A percentile compares a stretch with the other conserved stretches of the same genome.
These are phyloP conservation scores for Geoglossum cookeanum DNA, from an alignment of 2,329 filamentous ascomycete genomes.

Conservation along the genomic window DNA sequence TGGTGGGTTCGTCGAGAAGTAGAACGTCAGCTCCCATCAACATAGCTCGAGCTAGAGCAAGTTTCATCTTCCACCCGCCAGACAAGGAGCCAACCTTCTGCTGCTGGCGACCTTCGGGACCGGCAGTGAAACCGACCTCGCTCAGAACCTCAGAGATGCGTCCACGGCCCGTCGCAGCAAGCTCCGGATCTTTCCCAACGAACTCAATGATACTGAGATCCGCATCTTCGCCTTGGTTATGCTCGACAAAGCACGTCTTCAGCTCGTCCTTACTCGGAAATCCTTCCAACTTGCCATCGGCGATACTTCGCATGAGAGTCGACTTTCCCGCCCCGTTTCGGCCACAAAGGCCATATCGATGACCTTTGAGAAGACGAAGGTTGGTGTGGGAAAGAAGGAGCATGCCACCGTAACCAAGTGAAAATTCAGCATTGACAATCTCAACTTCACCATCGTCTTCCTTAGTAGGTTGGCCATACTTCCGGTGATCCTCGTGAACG, in stretches of 20 bases:
- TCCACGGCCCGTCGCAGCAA: slow-evolving; percentile 58
- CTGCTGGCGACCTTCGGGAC: slow-evolving; percentile 71
- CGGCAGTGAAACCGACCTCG: slow-evolving; percentile 85
- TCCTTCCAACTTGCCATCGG: slow-evolving; percentile 86
- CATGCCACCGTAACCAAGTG: slow-evolving; percentile 94
- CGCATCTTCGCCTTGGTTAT: slow-evolving; percentile 96
- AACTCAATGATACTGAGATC: slow-evolving; percentile 93
- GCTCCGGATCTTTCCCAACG: slow-evolving; percentile 71
- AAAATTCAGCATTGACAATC: slow-evolving; percentile 96
- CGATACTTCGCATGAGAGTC: slow-evolving; percentile 95
- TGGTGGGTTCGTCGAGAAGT: slow-evolving; percentile 93
- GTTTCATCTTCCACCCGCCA: slow-evolving; percentile 99
- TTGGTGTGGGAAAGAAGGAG: slow-evolving; percentile 91
- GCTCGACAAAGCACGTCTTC: slow-evolving; percentile 93
- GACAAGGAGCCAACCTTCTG: slow-evolving; percentile 88
- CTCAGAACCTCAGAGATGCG: slow-evolving; percentile 68
- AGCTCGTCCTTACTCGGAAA: slow-evolving; percentile 87
- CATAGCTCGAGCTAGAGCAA: slow-evolving; percentile 90
- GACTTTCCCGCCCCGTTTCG: slow-evolving; percentile 97
- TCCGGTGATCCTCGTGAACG: slow-evolving; percentile 68
- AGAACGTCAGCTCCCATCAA: slow-evolving; percentile 91
- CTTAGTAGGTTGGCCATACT: slow-evolving; percentile 65
- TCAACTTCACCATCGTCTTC: slow-evolving; percentile 85
- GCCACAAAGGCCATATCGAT: slow-evolving; percentile 91
- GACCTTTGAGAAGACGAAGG: slow-evolving; percentile 80